Base-by-base conservation (phyloP, 2,329 filamentous ascomycete genomes). In the Dryadomyces sulphureus region DNA sequence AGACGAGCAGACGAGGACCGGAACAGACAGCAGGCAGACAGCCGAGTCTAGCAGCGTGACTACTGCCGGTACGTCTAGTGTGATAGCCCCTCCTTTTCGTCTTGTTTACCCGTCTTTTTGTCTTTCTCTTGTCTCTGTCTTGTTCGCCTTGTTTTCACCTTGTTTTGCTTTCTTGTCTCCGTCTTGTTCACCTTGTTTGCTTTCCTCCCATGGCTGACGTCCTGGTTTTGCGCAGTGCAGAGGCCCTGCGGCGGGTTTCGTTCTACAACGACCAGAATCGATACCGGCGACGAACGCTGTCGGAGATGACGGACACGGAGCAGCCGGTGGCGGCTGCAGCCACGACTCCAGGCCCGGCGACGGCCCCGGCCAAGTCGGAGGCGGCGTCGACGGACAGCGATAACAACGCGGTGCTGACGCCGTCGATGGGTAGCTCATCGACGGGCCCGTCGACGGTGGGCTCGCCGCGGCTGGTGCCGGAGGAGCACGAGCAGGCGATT, bases 301-400 rank as follows among this genome's bases (percentile, higher is more conserved):
- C 58, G 54, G 62, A 69, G 46, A 72, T 72, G 69, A 63, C 65
- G 32, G 63, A 66, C n/a, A n/a, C n/a, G n/a, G n/a, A n/a, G n/a
- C n/a, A n/a, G n/a, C n/a, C n/a, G n/a, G n/a, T n/a, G n/a, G n/a
- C n/a, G 20, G 12, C 35, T 7, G 35, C 35, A 20, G 35, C 35
- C 45, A 40, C 55, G 39, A 24, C 30, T 42, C 42, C n/a, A 27
- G 36, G 7, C 59, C 62, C 22, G 59, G 61, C 47, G 53, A n/a
- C 63, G 19, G 34, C 34, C 34, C 62, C 64, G 52, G 58, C 54
- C 48, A 65, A 58, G 50, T 65, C 61, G 32, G 64, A 67, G 21
- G 59, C 57, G 35, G 55, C 57, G 16, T 58, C 60, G 38, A 65
- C 63, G 25, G 66, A 69, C 47, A 68, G 67, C 54, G 70, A 72